These are phyloP conservation scores for Cicer yamashitae DNA, from an alignment of 306 rosid species.

Conservation along the genomic window DNA sequence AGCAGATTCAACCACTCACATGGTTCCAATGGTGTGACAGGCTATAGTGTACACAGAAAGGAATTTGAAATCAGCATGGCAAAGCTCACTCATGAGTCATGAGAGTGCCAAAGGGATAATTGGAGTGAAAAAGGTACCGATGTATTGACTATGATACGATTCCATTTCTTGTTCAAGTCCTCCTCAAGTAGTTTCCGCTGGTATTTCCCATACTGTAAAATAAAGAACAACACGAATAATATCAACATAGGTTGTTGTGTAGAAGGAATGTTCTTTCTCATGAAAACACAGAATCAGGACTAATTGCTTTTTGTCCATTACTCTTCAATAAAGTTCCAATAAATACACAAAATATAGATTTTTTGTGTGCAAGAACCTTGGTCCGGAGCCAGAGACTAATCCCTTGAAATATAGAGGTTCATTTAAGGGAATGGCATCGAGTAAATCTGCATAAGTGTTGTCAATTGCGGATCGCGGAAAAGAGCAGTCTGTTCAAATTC, in stretches of 20 bases:
- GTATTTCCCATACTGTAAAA: slow-evolving; percentile 72
- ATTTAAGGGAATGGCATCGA: no score
- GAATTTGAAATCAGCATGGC: slow-evolving; percentile 39
- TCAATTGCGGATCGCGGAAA: no score
- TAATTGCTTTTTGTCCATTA: neutral
- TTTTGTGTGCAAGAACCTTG: neutral
- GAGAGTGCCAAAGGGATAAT: slow-evolving; percentile 25
- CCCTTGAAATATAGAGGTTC: no score
- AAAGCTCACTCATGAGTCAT: slow-evolving; percentile 20
- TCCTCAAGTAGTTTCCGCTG: slow-evolving; percentile 69
- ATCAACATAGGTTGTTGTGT: neutral
- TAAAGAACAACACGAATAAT: slow-evolving; percentile 20
- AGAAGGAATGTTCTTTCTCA: slow-evolving; percentile 12
- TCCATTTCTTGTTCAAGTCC: slow-evolving; percentile 85
- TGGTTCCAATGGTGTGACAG: slow-evolving; percentile 81
- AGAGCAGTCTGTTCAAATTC: no score
- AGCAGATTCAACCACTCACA: slow-evolving; percentile 88
- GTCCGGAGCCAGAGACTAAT: neutral
- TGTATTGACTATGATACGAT: slow-evolving; percentile 64
- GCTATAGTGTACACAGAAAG: slow-evolving; percentile 52
- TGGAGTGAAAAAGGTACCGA: slow-evolving; percentile 58
- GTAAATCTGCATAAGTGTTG: no score
- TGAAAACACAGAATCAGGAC: slow-evolving; percentile 20
- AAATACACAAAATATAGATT: neutral
- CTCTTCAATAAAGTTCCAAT: slow-evolving; percentile 22